phyloP scores from a whole-genome alignment of 164 flowering plant species.

The Magnolia sinica region DNA sequence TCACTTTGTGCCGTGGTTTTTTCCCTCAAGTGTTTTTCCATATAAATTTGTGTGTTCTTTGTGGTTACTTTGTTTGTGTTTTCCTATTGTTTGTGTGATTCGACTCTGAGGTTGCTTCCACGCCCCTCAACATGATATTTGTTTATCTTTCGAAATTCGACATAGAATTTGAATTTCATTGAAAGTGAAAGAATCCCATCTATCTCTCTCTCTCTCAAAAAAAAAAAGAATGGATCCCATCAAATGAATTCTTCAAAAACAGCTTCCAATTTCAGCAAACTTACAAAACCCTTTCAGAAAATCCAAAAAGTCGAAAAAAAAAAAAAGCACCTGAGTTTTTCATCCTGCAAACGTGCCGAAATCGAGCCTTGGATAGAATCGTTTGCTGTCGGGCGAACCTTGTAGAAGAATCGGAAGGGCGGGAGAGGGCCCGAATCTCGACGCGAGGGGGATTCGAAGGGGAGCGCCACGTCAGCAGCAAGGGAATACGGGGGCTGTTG shows the following conservation, averaged over 20 bases:
- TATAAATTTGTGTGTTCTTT: no score
- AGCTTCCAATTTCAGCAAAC: not conserved
- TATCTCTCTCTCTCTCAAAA: not conserved
- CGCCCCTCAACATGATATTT: not conserved
- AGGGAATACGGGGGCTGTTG: not conserved
- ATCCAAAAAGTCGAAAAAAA: not conserved
- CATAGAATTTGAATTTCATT: not conserved
- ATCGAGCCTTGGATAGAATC: slow-evolving; percentile 12
- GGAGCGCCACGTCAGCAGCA: not conserved
- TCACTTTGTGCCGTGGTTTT: no score
- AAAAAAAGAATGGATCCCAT: not conserved
- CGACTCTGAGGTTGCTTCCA: no score
- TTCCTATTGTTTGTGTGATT: no score
- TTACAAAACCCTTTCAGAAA: not conserved
- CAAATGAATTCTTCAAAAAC: not conserved
- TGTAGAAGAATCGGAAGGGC: not conserved
- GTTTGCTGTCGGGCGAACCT: not conserved
- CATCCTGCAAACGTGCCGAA: slow-evolving; percentile 31
- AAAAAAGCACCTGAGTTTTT: slow-evolving; percentile 38
- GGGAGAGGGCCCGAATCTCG: slow-evolving; percentile 15
- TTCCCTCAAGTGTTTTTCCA: no score
- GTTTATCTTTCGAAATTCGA: not conserved
- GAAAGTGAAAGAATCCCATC: not conserved
- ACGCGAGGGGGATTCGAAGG: not conserved
- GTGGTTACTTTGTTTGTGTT: no score